Conservation (phyloP, 2,329 filamentous ascomycete genomes). For the Fusarium globosum region DNA sequence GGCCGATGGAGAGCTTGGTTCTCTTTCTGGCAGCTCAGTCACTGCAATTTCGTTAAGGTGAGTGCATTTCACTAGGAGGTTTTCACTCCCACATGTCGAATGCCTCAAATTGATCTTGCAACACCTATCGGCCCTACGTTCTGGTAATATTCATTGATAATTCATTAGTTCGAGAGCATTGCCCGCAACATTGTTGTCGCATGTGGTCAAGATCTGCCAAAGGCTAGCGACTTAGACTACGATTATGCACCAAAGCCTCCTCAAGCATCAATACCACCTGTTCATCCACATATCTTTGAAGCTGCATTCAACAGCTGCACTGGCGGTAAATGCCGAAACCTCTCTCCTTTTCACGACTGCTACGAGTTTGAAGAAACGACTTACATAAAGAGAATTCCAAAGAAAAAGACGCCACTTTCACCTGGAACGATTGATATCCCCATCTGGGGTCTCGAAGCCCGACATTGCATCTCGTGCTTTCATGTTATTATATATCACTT, state of each 20-base stretch:
- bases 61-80: neutral
- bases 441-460: conserved; percentile 11
- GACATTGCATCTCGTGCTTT: conserved; percentile 9
- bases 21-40: conserved; percentile 17
- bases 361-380: conserved; percentile 13
- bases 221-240: neutral
- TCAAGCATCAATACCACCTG: conserved; percentile 1
- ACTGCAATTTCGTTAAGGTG: conserved; percentile 22
- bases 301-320: conserved; percentile 11
- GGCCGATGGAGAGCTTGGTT: conserved; percentile 1
- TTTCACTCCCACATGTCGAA: neutral
- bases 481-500: conserved; percentile 11
- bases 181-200: conserved; percentile 3
- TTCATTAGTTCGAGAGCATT: conserved; percentile 2
- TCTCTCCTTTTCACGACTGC: conserved; percentile 4
- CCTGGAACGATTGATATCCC: neutral
- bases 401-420: conserved; percentile 8
- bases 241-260: conserved; percentile 14
- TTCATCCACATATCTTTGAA: conserved; percentile 15
- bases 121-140: neutral
- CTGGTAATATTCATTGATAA: neutral
- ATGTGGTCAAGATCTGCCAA: conserved; percentile 5
- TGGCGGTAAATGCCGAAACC: neutral
- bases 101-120: too few relatives aligned
- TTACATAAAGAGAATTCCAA: conserved; percentile 14